These are phyloP conservation scores for Porcisia deanei DNA, from an alignment of 208 protist species.

Conservation along the genomic window DNA sequence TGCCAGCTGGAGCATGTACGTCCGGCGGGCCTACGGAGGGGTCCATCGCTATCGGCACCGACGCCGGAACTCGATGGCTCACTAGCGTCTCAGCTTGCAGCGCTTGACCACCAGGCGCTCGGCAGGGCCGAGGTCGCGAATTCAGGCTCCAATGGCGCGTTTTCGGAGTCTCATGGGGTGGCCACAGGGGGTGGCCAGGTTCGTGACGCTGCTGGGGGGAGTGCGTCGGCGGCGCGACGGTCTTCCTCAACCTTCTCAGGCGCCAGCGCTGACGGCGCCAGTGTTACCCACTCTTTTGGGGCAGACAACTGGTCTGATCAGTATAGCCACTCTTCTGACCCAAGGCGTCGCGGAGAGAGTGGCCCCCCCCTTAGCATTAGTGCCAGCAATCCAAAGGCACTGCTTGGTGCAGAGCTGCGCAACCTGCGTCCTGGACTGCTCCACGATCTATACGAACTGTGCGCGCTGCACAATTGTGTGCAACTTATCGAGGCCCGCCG, in stretches of 20 bases:
- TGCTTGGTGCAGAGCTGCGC: constrained; percentile 22
- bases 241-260: background rate
- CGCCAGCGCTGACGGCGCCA: background rate
- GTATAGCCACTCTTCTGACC: background rate
- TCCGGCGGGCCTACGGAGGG: background rate
- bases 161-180: background rate
- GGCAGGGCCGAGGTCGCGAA: background rate
- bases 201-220: background rate
- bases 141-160: background rate
- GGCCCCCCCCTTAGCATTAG: background rate
- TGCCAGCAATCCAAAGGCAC: background rate
- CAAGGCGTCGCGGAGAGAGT: background rate
- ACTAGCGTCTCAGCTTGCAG: background rate
- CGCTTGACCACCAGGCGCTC: background rate
- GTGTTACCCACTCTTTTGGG: background rate
- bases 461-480: constrained; percentile 68
- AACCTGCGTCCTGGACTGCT: constrained; percentile 54
- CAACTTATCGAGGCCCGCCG: constrained; percentile 56
- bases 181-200: background rate
- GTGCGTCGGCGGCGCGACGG: background rate
- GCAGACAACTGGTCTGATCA: background rate
- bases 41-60: constrained; percentile 18
- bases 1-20: constrained; percentile 18
- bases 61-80: constrained; percentile 1
- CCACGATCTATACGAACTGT: constrained; percentile 60